phyloP scores from a whole-genome alignment of 208 protist species.

The Plasmodiophora brassicae region DNA sequence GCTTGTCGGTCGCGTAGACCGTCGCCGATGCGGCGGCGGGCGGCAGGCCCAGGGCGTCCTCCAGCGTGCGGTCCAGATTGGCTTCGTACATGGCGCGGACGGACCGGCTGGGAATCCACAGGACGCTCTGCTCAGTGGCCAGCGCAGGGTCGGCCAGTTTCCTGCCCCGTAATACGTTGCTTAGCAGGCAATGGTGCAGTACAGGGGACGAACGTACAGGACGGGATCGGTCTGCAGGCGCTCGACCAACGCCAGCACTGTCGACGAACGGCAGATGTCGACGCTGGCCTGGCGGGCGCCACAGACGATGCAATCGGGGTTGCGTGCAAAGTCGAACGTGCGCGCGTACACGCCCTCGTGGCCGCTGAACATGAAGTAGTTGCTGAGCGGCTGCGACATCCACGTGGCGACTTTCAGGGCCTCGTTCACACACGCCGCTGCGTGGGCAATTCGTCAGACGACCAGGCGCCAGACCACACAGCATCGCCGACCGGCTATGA shows the following conservation, averaged over 20 bases:
- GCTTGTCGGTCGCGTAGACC: not conserved
- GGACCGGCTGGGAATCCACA: not conserved
- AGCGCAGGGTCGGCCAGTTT: not conserved
- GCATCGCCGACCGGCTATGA: slow-evolving; percentile 77
- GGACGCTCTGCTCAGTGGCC: not conserved
- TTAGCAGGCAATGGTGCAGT: not conserved
- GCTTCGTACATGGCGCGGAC: not conserved
- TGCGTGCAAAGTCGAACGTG: slow-evolving; percentile 70
- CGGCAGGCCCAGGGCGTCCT: not conserved
- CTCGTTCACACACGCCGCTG: not conserved
- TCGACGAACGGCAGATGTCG: not conserved
- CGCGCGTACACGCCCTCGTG: slow-evolving; percentile 63
- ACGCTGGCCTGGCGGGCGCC: not conserved
- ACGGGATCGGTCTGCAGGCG: not conserved
- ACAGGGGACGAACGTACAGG: not conserved
- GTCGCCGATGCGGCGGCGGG: not conserved
- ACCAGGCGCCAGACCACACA: not conserved
- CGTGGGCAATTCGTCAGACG: not conserved
- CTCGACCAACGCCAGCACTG: not conserved
- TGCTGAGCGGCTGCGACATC: not conserved
- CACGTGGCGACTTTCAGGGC: not conserved
- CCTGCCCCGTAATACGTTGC: not conserved
- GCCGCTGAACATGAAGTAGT: slow-evolving; percentile 73
- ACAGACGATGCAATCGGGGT: slow-evolving; percentile 67
- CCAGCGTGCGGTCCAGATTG: not conserved